Conservation (phyloP, 148 eudicot species). For the Heliamphora exappendiculata region DNA sequence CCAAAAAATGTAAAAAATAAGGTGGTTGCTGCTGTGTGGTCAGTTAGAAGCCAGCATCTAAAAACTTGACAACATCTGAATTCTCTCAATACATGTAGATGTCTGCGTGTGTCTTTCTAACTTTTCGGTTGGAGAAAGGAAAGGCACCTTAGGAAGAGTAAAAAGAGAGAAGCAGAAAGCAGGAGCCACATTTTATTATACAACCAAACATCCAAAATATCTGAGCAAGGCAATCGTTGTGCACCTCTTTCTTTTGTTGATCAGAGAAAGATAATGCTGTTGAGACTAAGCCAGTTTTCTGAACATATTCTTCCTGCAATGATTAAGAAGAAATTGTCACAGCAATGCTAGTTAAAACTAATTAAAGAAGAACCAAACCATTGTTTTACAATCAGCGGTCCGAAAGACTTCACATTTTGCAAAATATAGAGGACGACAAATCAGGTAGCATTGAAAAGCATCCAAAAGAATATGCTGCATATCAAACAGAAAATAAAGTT, state of each 20-base stretch:
- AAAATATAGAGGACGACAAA: not conserved
- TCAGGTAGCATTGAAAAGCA: not conserved
- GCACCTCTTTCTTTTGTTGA: conserved; percentile 82
- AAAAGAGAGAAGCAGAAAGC: not conserved
- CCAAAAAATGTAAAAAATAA: not conserved
- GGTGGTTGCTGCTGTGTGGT: not conserved
- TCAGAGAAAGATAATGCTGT: conserved; percentile 59
- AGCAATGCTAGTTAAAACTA: not conserved
- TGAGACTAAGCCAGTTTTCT: conserved; percentile 74
- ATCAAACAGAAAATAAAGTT: not conserved
- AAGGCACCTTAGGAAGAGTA: not conserved
- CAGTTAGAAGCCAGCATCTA: not conserved
- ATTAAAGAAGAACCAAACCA: not conserved
- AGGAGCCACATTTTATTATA: conserved; percentile 5
- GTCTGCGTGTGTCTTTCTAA: not conserved
- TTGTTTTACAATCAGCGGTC: not conserved
- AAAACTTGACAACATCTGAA: not conserved
- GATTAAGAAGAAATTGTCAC: not conserved
- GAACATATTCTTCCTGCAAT: conserved; percentile 87
- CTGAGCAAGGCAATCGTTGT: conserved; percentile 1
- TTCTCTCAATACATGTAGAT: too few species aligned
- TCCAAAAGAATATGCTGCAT: not conserved
- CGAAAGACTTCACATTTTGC: not conserved
- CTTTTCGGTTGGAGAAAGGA: not conserved
- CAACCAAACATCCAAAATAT: not conserved